Evolutionary conservation across 202 grass and related monocot genomes (phyloP), one percentile per base, ranked within the genome.

Genomic region (Sporobolus alterniflorus): DNA sequence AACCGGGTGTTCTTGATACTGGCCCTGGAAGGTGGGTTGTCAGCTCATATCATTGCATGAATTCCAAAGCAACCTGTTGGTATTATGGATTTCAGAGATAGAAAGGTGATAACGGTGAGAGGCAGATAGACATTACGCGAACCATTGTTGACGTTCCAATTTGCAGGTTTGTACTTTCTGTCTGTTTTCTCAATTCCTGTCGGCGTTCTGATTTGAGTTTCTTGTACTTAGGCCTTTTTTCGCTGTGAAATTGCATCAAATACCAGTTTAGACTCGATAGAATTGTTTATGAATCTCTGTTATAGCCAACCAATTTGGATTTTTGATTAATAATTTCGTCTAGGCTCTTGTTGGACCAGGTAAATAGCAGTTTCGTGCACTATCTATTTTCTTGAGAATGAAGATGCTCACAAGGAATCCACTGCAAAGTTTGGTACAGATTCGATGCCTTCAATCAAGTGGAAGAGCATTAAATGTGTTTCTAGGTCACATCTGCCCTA

Each of bases 401-500:
- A 85, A 89, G 88, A 85, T 73, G 42, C 79, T 85, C 17, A 3
- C 57, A 5, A 86, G 36, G 34, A 86, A 86, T 66, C 68, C 76
- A 2, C 34, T 79, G 9, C 67, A 79, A 64, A 85, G 59, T 8
- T 55, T 66, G 52, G 14, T 72, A 57, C 83, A 85, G 5, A 26
- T 51, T 71, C 65, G 30, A 60, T 89, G 75, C 78, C n/a, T 86
- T 82, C 77, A 63, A 51, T 82, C 82, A 86, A 89, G 78, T 77
- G 88, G 88, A 67, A 91, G 30, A 74, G 74, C 79, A 88, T 74
- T 90, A 26, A 73, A 85, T 71, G 64, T 33, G 9, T 33, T 91
- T 77, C 76, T 94, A 71, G 72, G 86, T 65, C 74, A 82, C 39
- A 56, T 91, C 75, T 91, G 92, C 71, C 88, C 83, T 39, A 94